Evolutionary conservation across 2,329 filamentous ascomycete species (phyloP).

Genomic region (Microsporum canis): DNA sequence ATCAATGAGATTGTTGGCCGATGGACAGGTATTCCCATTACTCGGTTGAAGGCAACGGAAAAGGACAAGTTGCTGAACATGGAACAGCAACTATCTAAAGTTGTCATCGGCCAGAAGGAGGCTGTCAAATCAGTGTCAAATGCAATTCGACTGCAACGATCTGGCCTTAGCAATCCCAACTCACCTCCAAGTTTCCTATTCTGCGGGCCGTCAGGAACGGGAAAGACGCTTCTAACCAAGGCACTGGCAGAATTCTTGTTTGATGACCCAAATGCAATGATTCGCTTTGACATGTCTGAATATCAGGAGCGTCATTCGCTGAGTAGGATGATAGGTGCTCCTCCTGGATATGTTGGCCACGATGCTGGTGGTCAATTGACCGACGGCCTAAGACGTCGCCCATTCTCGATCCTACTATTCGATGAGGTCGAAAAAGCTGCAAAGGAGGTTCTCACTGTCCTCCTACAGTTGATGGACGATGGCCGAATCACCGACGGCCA

Average conservation of each 20-base stretch:
- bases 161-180: conserved; percentile 88
- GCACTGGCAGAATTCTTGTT: conserved; percentile 96
- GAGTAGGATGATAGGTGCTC: conserved; percentile 94
- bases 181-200: conserved; percentile 97
- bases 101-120: conserved; percentile 90
- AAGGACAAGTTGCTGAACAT: conserved; percentile 98
- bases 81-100: conserved; percentile 72
- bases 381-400: conserved; percentile 81
- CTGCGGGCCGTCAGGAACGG: conserved; percentile 94
- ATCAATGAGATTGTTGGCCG: conserved; percentile 97
- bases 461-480: conserved; percentile 99
- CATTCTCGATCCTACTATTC: conserved; percentile 95
- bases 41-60: conserved; percentile 82
- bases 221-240: conserved; percentile 95
- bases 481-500: conserved; percentile 97
- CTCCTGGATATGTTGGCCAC: conserved; percentile 92
- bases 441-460: conserved; percentile 90
- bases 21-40: conserved; percentile 98
- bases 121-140: conserved; percentile 89
- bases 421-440: conserved; percentile 98
- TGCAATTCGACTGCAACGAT: conserved; percentile 87
- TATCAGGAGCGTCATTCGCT: conserved; percentile 96
- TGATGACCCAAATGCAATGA: conserved; percentile 94
- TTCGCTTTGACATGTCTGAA: conserved; percentile 98
- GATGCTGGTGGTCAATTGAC: conserved; percentile 93